Evolutionary conservation across 2,329 filamentous ascomycete species (phyloP).

Genomic region (Botrytis aclada): DNA sequence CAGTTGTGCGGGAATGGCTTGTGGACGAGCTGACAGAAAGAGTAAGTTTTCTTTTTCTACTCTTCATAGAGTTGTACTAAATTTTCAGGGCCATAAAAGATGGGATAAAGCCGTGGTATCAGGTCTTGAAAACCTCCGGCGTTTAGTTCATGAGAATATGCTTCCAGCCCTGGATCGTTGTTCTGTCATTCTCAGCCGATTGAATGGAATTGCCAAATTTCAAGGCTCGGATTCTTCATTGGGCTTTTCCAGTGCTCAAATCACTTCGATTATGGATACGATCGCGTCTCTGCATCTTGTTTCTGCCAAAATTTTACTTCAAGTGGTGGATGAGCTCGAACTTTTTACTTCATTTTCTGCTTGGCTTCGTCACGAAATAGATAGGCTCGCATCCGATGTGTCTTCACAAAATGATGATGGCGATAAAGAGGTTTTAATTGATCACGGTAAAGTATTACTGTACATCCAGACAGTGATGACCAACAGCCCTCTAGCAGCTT

Average conservation of each 20-base stretch:
- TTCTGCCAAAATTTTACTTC: conserved; percentile 67
- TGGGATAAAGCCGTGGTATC: conserved; percentile 87
- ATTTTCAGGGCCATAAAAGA: conserved; percentile 74
- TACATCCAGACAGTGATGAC: conserved; percentile 74
- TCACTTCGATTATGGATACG: conserved; percentile 65
- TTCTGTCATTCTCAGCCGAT: conserved; percentile 73
- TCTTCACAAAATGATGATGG: conserved; percentile 63
- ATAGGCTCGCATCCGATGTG: conserved; percentile 66
- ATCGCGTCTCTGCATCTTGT: conserved; percentile 73
- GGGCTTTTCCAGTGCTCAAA: conserved; percentile 61
- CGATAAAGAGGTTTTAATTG: conserved; percentile 74
- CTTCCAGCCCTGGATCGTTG: conserved; percentile 84
- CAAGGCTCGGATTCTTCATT: conserved; percentile 64
- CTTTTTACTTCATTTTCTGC: conserved; percentile 75
- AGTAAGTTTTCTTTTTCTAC: conserved; percentile 46
- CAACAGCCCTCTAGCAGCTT: conserved; percentile 61
- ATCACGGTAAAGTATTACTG: conserved; percentile 67
- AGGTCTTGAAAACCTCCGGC: conserved; percentile 73
- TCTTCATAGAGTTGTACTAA: conserved; percentile 21
- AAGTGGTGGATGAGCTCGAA: conserved; percentile 71
- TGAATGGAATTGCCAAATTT: conserved; percentile 80
- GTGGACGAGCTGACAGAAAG: conserved; percentile 77
- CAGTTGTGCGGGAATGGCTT: conserved; percentile 79
- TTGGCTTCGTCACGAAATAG: conserved; percentile 83
- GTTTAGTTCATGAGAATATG: conserved; percentile 80